These are phyloP conservation scores for Hypomontagnella submonticulosa DNA, from an alignment of 495 filamentous ascomycete species.

Conservation along the genomic window DNA sequence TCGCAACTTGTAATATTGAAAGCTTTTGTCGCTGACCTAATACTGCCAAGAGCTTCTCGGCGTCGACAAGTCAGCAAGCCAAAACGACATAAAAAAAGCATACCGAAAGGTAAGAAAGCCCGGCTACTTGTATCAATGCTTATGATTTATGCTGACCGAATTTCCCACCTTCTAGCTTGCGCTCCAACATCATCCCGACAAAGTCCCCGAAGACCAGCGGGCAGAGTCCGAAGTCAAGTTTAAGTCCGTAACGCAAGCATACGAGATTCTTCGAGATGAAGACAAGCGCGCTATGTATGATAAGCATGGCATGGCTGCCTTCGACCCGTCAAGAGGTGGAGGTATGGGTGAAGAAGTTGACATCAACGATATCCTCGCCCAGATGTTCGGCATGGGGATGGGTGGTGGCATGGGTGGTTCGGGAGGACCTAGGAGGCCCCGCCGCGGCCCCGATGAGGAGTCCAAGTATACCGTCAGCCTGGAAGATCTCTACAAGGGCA, in stretches of 20 bases:
- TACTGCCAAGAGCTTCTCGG: conserved; percentile 73
- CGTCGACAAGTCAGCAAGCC: conserved; percentile 73
- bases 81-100: conserved; percentile 93
- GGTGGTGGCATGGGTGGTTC: conserved; percentile 64
- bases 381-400: conserved; percentile 93
- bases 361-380: conserved; percentile 87
- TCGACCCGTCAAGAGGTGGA: conserved; percentile 73
- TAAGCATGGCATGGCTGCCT: conserved; percentile 93
- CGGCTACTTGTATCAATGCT: not conserved
- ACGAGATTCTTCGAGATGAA: conserved; percentile 97
- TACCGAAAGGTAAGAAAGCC: conserved; percentile 82
- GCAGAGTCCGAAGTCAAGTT: conserved; percentile 87
- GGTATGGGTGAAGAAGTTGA: conserved; percentile 78
- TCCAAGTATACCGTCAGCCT: conserved; percentile 89
- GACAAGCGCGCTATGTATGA: conserved; percentile 93
- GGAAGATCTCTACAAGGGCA: conserved; percentile 97
- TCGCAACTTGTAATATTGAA: not conserved
- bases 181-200: conserved; percentile 90
- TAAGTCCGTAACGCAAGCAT: conserved; percentile 90
- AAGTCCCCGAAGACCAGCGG: conserved; percentile 88
- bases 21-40: conserved; percentile 32
- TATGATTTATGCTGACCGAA: conserved; percentile 35
- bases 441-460: conserved; percentile 83
- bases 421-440: conserved; percentile 65
- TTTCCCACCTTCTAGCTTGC: conserved; percentile 71